Percentiles rank a stretch among this genome's conserved stretches.
Evolutionary conservation across 768 basidiomycete genomes (phyloP).

Genomic region (Russula lepida): DNA sequence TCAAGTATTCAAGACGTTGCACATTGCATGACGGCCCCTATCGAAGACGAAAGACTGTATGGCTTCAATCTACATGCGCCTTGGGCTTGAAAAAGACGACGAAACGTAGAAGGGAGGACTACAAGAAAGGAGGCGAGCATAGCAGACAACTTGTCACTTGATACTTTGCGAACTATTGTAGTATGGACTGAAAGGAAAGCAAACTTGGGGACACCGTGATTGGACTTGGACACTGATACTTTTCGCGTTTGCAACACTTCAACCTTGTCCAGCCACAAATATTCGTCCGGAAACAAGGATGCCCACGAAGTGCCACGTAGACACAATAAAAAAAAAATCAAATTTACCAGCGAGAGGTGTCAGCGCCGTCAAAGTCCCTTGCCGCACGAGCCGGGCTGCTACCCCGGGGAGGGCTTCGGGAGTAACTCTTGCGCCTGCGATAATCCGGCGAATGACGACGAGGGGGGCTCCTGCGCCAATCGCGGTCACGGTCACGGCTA

Average conservation of each 20-base stretch:
- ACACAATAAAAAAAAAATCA: conserved; percentile 19
- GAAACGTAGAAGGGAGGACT: conserved; percentile 36
- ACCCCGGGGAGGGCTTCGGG: conserved; percentile 71
- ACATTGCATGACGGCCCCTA: conserved; percentile 16
- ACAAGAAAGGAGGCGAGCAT: conserved; percentile 47
- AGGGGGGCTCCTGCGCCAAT: conserved; percentile 68
- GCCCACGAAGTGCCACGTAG: conserved; percentile 19
- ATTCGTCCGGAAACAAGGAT: conserved; percentile 21
- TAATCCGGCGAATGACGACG: conserved; percentile 71
- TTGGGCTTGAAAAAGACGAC: conserved; percentile 24
- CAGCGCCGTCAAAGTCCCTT: conserved; percentile 41
- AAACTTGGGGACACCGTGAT: conserved; percentile 34
- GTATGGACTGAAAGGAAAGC: conserved; percentile 35
- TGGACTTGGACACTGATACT: conserved; percentile 35
- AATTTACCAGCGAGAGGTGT: conserved; percentile 55
- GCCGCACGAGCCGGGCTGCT: conserved; percentile 39
- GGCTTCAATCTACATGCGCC: conserved; percentile 20
- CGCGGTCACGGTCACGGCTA: conserved; percentile 47
- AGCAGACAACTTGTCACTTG: conserved; percentile 62
- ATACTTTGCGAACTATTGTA: conserved; percentile 45
- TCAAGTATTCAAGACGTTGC: conserved; percentile 15
- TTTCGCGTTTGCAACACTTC: conserved; percentile 34
- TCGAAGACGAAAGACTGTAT: conserved; percentile 19
- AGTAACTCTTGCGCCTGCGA: conserved; percentile 66
- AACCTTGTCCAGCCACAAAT: conserved; percentile 30